Evolutionary conservation across 768 basidiomycete genomes (phyloP).

Genomic region (Melanogaster broomeanus): DNA sequence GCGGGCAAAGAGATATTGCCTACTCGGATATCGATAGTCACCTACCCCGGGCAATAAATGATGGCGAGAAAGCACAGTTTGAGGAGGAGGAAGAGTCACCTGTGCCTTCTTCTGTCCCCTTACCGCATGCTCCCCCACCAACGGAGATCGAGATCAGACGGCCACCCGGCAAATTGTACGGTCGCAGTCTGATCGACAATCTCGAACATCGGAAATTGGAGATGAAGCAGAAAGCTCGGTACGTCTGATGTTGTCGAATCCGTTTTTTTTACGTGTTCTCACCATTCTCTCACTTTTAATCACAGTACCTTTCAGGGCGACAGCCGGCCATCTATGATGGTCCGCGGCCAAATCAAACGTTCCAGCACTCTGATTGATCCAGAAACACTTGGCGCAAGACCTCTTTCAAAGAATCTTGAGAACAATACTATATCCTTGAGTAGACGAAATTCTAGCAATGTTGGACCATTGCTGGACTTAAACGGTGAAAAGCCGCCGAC

Average conservation of each 20-base stretch:
- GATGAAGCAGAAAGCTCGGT: conserved; percentile 87
- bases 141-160: conserved; percentile 40
- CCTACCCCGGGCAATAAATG: conserved; percentile 72
- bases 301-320: conserved; percentile 85
- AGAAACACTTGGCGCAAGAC: conserved; percentile 52
- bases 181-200: conserved; percentile 88
- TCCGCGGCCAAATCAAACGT: conserved; percentile 54
- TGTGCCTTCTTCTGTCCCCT: conserved; percentile 29
- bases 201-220: conserved; percentile 80
- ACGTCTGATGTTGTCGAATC: conserved; percentile 19
- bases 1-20: conserved; percentile 62
- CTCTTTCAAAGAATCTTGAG: conserved; percentile 45
- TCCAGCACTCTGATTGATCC: conserved; percentile 78
- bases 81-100: conserved; percentile 40
- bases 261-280: not conserved
- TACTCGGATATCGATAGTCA: conserved; percentile 59
- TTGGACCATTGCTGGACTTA: conserved; percentile 69
- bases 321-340: conserved; percentile 92
- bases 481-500: conserved; percentile 40
- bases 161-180: conserved; percentile 83
- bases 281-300: conserved; percentile 8
- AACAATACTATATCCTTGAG: conserved; percentile 44
- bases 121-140: conserved; percentile 31
- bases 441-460: conserved; percentile 51
- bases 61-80: conserved; percentile 75